Base-by-base conservation (phyloP, 108 stramenopile species). In the Aureococcus anophagefferens region DNA sequence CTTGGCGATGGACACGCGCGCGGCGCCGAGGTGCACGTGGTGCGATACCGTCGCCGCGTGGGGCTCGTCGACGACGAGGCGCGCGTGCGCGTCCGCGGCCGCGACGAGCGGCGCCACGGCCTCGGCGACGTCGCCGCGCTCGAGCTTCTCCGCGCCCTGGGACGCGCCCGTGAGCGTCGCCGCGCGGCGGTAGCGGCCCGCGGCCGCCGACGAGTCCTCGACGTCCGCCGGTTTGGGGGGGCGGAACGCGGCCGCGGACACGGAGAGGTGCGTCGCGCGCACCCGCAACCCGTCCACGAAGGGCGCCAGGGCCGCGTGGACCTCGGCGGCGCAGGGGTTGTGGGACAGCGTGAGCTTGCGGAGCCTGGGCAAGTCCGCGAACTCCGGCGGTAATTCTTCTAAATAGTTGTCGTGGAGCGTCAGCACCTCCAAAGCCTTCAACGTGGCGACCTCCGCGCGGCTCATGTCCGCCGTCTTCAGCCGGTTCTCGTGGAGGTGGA, bases 361-460 rank as follows among this genome's bases (percentile, higher is more conserved):
- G 5, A 71, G 35, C 21, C 11, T 7, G 62, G 35, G 62, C 33
- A 64, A 30, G 13, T 15, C 28, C 21, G 35, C 63, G 36, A 51
- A 64, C 35, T 64, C 31, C 4, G 62, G 25, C 28, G 70, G 70
- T 33, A 63, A n/a, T 33, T 63, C 30, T 7, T 64, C 17, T 9
- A 71, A 36, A 3, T n/a, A 5, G 63, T 71, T 71, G 70, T 37
- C 5, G 9, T 71, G 25, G 36, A 71, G 33, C 25, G 34, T 16
- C 33, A 63, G 18, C 14, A 29, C 33, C 62, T 33, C 29, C 34
- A 71, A 62, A 4, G 62, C 35, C 46, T 30, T 28, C 18, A 71
- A 5, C 30, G 11, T 33, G 46, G 14, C 28, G 21, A 71, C 25
- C 46, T 37, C 35, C 25, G 15, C 33, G 70, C 35, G 35, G 4